phyloP scores from a whole-genome alignment of 1,284 basidiomycete species.

The Moniliella sp. region DNA sequence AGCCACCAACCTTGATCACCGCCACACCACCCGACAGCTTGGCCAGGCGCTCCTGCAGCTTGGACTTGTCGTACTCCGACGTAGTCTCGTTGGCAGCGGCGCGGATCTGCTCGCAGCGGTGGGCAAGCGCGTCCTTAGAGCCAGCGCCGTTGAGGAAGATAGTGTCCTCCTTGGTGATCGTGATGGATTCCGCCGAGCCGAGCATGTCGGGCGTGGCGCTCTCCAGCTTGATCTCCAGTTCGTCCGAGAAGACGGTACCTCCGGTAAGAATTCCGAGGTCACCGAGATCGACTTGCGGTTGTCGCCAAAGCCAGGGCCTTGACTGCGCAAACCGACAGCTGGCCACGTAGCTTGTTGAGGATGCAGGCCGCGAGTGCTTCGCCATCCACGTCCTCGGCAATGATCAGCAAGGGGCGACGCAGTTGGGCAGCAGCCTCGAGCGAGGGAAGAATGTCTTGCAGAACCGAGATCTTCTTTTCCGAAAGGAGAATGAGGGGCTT shows the following conservation, averaged over 20 bases:
- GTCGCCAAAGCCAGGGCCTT: constrained; percentile 98
- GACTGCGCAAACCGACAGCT: constrained; percentile 73
- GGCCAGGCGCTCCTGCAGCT: constrained; percentile 86
- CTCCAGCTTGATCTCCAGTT: constrained; percentile 92
- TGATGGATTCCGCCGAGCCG: constrained; percentile 71
- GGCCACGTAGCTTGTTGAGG: constrained; percentile 92
- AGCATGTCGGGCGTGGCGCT: constrained; percentile 69
- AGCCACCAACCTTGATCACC: constrained; percentile 89
- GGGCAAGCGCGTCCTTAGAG: constrained; percentile 21
- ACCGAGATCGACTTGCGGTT: constrained; percentile 94
- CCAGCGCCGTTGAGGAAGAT: constrained; percentile 74
- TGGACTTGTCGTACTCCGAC: constrained; percentile 77
- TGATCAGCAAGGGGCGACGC: constrained; percentile 76
- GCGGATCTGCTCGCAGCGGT: constrained; percentile 72
- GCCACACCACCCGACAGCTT: constrained; percentile 89
- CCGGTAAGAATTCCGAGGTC: constrained; percentile 91
- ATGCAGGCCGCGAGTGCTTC: constrained; percentile 93
- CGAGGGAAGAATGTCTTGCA: constrained; percentile 84
- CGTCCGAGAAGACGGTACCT: constrained; percentile 89
- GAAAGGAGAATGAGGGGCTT: constrained; percentile 79
- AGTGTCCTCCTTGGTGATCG: constrained; percentile 94
- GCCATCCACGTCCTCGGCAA: constrained; percentile 90
- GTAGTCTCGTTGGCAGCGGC: constrained; percentile 66
- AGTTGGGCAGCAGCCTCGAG: constrained; percentile 76
- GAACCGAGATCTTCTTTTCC: constrained; percentile 89